Conservation (phyloP, 495 filamentous ascomycete genomes). For the Penicillium simplicissimum region DNA sequence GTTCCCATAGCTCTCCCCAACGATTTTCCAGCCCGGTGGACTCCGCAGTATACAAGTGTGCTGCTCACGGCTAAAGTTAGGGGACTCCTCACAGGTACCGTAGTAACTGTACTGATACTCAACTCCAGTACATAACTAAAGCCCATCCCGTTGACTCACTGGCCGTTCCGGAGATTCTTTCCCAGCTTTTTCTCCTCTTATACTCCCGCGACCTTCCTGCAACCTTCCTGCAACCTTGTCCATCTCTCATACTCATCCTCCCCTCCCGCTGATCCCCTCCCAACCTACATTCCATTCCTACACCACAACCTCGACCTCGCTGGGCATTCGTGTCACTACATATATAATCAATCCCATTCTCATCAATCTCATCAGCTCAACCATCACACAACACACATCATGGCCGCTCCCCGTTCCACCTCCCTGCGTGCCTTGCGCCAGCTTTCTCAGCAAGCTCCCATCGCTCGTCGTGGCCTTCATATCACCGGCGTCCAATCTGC, state of each 20-base stretch:
- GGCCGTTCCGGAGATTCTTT: not conserved
- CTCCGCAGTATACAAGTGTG: not conserved
- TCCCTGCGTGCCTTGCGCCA: conserved; percentile 52
- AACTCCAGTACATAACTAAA: conserved; percentile 2
- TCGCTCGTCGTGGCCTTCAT: conserved; percentile 51
- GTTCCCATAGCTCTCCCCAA: conserved; percentile 36
- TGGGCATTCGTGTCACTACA: not conserved
- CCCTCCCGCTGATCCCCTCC: conserved; percentile 10
- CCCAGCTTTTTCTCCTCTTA: conserved; percentile 2
- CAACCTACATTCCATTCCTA: not conserved
- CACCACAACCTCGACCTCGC: not conserved
- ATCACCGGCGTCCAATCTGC: conserved; percentile 56
- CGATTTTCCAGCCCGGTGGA: conserved; percentile 16
- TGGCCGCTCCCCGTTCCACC: conserved; percentile 51
- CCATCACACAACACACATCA: conserved; percentile 28
- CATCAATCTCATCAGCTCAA: not conserved
- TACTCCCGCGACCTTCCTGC: conserved; percentile 5
- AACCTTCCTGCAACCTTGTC: conserved; percentile 4
- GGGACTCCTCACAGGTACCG: conserved; percentile 15
- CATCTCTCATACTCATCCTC: conserved; percentile 1
- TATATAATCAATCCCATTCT: not conserved
- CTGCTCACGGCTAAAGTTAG: no score
- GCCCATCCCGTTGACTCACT: conserved; percentile 4
- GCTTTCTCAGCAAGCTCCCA: conserved; percentile 45
- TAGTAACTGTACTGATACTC: no score